A percentile compares a stretch with the other conserved stretches of the same genome.
phyloP scores from a whole-genome alignment of 306 rosid species.

The Parietaria judaica region DNA sequence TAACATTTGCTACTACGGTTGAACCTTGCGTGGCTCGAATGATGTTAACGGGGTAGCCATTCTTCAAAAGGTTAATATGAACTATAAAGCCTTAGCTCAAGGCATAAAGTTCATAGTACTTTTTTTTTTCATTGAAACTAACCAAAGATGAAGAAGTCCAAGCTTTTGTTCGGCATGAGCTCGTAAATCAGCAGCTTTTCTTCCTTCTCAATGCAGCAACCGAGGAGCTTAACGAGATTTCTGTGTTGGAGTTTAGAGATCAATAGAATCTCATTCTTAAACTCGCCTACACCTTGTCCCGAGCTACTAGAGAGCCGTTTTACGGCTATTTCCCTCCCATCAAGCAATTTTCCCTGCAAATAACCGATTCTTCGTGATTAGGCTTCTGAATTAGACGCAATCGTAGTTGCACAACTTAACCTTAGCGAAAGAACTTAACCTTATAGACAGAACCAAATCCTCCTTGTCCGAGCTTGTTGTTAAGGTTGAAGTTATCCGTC shows the following conservation, averaged over 20 bases:
- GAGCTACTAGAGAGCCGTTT: slow-evolving; percentile 33
- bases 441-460: slow-evolving; percentile 24
- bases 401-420: too few relatives aligned
- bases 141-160: slow-evolving; percentile 32
- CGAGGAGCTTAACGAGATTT: slow-evolving; percentile 34
- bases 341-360: slow-evolving; percentile 23
- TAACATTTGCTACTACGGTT: too few relatives aligned
- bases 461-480: slow-evolving; percentile 25
- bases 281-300: slow-evolving; percentile 29
- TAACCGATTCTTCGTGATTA: too few relatives aligned
- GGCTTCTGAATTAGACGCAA: too few relatives aligned
- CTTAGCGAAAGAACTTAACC: not conserved
- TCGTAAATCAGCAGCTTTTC: slow-evolving; percentile 37
- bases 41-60: not conserved
- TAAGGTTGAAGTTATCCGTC: slow-evolving; percentile 3
- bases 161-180: slow-evolving; percentile 37
- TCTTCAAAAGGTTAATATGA: too few relatives aligned
- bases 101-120: not conserved
- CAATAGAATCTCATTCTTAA: slow-evolving; percentile 23
- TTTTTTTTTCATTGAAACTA: slow-evolving; percentile 1
- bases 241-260: slow-evolving; percentile 33
- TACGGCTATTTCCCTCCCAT: slow-evolving; percentile 29
- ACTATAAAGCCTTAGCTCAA: not conserved
- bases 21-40: too few relatives aligned
- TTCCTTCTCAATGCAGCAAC: slow-evolving; percentile 26